Evolutionary conservation across 345 rosid genomes (phyloP).

Genomic region (Iberis pinnata): DNA sequence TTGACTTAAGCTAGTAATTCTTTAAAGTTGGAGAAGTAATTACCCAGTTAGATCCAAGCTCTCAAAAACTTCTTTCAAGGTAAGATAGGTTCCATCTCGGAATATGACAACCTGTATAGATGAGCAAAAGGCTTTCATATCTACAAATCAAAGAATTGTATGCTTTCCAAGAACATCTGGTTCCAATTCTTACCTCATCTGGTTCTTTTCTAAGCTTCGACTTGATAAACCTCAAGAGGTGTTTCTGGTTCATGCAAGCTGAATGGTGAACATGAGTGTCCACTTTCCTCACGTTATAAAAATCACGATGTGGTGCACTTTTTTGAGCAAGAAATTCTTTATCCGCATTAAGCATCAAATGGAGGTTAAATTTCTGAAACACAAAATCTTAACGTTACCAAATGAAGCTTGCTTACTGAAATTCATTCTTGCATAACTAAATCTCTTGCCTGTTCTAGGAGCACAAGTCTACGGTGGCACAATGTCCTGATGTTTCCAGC

Average conservation of each 20-base stretch:
- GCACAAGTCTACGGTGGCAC: slow-evolving; percentile 86
- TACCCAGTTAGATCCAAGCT: slow-evolving; percentile 95
- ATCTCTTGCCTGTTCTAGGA: slow-evolving; percentile 75
- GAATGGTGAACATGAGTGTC: slow-evolving; percentile 99
- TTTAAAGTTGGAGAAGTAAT: neutral
- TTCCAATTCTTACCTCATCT: slow-evolving; percentile 60
- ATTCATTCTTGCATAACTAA: neutral
- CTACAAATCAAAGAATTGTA: neutral
- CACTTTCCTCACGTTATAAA: slow-evolving; percentile 95
- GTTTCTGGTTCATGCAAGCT: slow-evolving; percentile 99
- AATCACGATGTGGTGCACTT: slow-evolving; percentile 99
- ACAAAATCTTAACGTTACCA: slow-evolving; percentile 10
- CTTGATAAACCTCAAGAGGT: slow-evolving; percentile 94
- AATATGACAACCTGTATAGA: slow-evolving; percentile 86
- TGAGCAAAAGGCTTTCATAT: slow-evolving; percentile 1
- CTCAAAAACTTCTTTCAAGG: slow-evolving; percentile 92
- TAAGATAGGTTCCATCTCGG: slow-evolving; percentile 95
- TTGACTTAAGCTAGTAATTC: neutral
- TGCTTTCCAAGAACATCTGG: neutral
- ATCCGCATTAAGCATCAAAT: slow-evolving; percentile 98
- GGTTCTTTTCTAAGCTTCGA: slow-evolving; percentile 96
- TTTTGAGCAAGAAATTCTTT: slow-evolving; percentile 95
- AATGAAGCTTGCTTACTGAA: slow-evolving; percentile 7
- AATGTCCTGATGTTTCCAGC: slow-evolving; percentile 88
- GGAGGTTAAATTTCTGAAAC: slow-evolving; percentile 91